Conservation (phyloP, 2,329 filamentous ascomycete species). For the Eutypella sp. region DNA sequence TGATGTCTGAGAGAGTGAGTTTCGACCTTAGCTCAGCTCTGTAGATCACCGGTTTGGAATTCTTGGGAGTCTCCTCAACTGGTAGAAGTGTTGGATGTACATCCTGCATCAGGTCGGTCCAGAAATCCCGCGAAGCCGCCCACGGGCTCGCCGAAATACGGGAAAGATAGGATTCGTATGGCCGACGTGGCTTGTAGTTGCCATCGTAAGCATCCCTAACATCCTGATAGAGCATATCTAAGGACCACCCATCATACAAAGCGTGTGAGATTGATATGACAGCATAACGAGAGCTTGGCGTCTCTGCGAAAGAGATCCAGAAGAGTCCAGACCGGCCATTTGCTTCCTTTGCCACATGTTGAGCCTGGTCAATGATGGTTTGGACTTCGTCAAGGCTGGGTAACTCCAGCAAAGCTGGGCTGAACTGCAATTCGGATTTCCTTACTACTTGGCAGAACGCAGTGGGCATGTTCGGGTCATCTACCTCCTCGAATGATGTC, state of each 20-base stretch:
- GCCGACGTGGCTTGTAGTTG: constrained; percentile 34
- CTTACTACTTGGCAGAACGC: constrained; percentile 47
- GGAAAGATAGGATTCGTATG: constrained; percentile 50
- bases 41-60: constrained; percentile 19
- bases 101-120: constrained; percentile 62
- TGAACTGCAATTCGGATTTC: constrained; percentile 14
- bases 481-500: constrained; percentile 65
- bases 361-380: constrained; percentile 32
- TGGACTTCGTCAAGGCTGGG: constrained; percentile 28
- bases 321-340: constrained; percentile 38
- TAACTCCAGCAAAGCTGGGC: constrained; percentile 21
- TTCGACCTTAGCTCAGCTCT: constrained; percentile 42
- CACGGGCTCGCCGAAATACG: constrained; percentile 42
- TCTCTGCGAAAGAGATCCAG: constrained; percentile 40
- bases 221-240: constrained; percentile 68
- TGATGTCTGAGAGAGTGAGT: constrained; percentile 36
- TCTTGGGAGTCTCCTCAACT: not conserved
- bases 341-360: constrained; percentile 29
- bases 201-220: constrained; percentile 60
- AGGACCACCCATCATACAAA: constrained; percentile 84
- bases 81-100: constrained; percentile 32
- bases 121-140: constrained; percentile 54
- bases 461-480: constrained; percentile 50
- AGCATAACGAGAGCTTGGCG: constrained; percentile 34
- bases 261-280: constrained; percentile 77